Evolutionary conservation across 352 stramenopile species (phyloP).

Genomic region (Globisporangium middletonii): DNA sequence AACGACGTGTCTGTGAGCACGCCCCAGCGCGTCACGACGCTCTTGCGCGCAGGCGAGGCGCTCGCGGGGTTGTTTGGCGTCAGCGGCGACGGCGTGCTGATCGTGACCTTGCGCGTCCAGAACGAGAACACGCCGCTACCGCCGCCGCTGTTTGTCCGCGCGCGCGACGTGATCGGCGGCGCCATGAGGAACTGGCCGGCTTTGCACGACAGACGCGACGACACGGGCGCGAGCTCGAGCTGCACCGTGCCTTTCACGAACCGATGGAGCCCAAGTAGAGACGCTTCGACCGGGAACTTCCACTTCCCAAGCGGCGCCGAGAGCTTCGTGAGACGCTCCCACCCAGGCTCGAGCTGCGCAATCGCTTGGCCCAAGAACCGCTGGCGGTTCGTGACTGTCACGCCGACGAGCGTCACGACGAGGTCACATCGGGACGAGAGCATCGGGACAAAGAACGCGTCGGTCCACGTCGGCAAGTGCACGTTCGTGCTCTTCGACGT

Average conservation of each 20-base stretch:
- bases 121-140: conserved; percentile 40
- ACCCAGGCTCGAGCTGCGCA: conserved; percentile 47
- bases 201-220: conserved; percentile 54
- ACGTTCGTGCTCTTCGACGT: conserved; percentile 50
- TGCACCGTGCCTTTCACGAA: conserved; percentile 59
- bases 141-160: conserved; percentile 10
- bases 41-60: conserved; percentile 40
- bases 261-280: conserved; percentile 55
- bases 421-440: conserved; percentile 80
- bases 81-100: conserved; percentile 32
- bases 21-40: conserved; percentile 63
- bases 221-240: conserved; percentile 50
- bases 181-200: conserved; percentile 74
- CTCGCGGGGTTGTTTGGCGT: conserved; percentile 35
- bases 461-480: conserved; percentile 47
- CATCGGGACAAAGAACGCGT: conserved; percentile 74
- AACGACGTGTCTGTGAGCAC: conserved; percentile 78
- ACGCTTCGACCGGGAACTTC: conserved; percentile 76
- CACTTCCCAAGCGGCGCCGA: conserved; percentile 55
- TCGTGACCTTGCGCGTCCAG: conserved; percentile 52
- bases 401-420: conserved; percentile 67
- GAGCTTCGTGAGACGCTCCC: conserved; percentile 40
- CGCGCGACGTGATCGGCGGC: conserved; percentile 29
- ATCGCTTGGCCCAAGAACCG: conserved; percentile 70
- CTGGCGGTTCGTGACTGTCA: conserved; percentile 42